Percentiles rank a stretch among this genome's conserved stretches.
Conservation (phyloP, 2,329 filamentous ascomycete genomes). For the Tolypocladium tundrense region DNA sequence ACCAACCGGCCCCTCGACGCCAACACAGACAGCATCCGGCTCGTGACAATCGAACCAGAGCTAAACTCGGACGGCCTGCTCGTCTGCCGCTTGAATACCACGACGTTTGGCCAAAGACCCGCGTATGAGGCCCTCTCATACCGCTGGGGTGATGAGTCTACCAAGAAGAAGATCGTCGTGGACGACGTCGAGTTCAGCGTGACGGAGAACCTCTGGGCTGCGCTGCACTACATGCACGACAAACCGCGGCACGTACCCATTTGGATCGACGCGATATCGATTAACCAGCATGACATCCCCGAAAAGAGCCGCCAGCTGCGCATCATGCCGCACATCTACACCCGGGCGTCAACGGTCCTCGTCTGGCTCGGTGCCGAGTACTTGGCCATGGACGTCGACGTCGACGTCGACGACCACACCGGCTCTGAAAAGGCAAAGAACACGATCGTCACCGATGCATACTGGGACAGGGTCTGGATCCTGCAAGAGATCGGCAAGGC, state of each 20-base stretch:
- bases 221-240: conserved; percentile 5
- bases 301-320: conserved; percentile 10
- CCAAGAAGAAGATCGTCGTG: conserved; percentile 4
- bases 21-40: conserved; percentile 5
- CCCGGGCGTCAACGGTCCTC: conserved; percentile 6
- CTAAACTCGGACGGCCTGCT: conserved; percentile 1
- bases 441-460: conserved; percentile 3
- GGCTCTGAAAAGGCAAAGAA: not conserved
- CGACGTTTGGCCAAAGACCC: conserved; percentile 4
- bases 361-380: conserved; percentile 8
- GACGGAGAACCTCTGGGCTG: conserved; percentile 7
- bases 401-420: not conserved
- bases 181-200: conserved; percentile 4
- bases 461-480: conserved; percentile 10
- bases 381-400: not conserved
- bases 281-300: conserved; percentile 7
- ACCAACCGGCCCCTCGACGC: conserved; percentile 1
- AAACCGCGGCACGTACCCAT: conserved; percentile 3
- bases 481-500: conserved; percentile 9
- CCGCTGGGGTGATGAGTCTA: conserved; percentile 8
- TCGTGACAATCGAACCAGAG: conserved; percentile 3
- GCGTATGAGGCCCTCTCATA: conserved; percentile 10
- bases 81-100: conserved; percentile 1
- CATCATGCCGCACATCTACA: conserved; percentile 12
- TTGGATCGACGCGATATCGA: conserved; percentile 11